These are phyloP conservation scores for Coemansia sp. DNA, from an alignment of 192 early-diverging fungal genomes.

Conservation along the genomic window DNA sequence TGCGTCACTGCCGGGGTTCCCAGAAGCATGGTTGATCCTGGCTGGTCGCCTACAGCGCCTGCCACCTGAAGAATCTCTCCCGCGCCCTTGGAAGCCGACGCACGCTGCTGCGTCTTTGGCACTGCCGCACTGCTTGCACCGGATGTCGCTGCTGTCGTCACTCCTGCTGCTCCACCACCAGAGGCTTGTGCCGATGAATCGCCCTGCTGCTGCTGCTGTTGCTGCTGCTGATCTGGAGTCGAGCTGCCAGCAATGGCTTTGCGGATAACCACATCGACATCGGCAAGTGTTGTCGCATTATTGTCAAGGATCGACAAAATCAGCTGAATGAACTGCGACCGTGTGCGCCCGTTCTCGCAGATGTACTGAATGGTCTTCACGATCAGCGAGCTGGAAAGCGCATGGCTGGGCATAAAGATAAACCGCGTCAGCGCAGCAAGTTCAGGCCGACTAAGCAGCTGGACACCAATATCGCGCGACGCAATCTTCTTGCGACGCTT, in stretches of 20 bases:
- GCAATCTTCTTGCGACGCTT: conserved; percentile 47
- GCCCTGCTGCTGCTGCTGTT: conserved; percentile 23
- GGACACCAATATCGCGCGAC: conserved; percentile 40
- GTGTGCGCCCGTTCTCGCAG: conserved; percentile 85
- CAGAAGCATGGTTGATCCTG: conserved; percentile 13
- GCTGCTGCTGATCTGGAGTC: conserved; percentile 19
- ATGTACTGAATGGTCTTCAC: conserved; percentile 55
- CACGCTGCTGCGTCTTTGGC: not conserved
- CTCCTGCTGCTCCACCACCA: not conserved
- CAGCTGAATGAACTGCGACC: conserved; percentile 80
- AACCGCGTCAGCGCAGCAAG: conserved; percentile 82
- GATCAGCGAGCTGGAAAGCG: conserved; percentile 64
- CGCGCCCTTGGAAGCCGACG: not conserved
- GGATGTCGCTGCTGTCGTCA: not conserved
- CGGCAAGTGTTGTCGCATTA: conserved; percentile 46
- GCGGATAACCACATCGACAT: conserved; percentile 41
- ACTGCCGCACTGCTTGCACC: not conserved
- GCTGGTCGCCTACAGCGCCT: conserved; percentile 7
- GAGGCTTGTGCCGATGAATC: not conserved
- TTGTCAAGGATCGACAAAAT: conserved; percentile 84
- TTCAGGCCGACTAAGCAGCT: conserved; percentile 77
- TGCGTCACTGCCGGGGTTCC: conserved; percentile 35
- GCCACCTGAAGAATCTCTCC: conserved; percentile 2
- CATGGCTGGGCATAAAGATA: conserved; percentile 83
- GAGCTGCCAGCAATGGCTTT: conserved; percentile 18